Evolutionary conservation across 2,329 filamentous ascomycete genomes (phyloP).

Genomic region (Phaeosphaeriaceae sp.): DNA sequence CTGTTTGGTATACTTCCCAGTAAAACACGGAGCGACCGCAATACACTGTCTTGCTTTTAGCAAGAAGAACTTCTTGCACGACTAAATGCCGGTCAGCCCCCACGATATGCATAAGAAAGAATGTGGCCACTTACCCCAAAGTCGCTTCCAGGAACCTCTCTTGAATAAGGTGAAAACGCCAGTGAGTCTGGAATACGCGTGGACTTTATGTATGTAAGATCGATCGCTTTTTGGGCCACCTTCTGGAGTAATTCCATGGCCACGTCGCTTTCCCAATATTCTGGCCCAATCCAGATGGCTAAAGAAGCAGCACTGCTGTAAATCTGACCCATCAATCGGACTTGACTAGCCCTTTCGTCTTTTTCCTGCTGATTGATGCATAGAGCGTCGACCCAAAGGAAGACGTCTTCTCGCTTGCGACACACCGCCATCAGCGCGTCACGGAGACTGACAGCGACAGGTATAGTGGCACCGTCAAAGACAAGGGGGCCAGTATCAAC

Average conservation of each 20-base stretch:
- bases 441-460: background rate
- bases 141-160: slow-evolving; percentile 47
- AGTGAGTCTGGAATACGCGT: slow-evolving; percentile 32
- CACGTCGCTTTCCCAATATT: slow-evolving; percentile 29
- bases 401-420: background rate
- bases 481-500: background rate
- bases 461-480: background rate
- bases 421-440: background rate
- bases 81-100: slow-evolving; percentile 26
- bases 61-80: slow-evolving; percentile 54
- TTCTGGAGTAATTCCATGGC: slow-evolving; percentile 41
- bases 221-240: slow-evolving; percentile 34
- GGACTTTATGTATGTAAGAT: slow-evolving; percentile 25
- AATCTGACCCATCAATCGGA: slow-evolving; percentile 19
- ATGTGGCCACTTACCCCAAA: slow-evolving; percentile 34
- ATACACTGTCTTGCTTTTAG: slow-evolving; percentile 44
- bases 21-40: slow-evolving; percentile 47
- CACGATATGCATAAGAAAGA: background rate
- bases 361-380: slow-evolving; percentile 31
- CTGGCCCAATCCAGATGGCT: slow-evolving; percentile 29
- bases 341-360: slow-evolving; percentile 17
- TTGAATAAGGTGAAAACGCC: slow-evolving; percentile 38
- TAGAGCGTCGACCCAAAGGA: slow-evolving; percentile 32
- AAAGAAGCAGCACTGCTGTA: slow-evolving; percentile 12
- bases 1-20: slow-evolving; percentile 40